Base-by-base conservation (phyloP, 1,139 yeast species). In the Sugiyamaella japonica region DNA sequence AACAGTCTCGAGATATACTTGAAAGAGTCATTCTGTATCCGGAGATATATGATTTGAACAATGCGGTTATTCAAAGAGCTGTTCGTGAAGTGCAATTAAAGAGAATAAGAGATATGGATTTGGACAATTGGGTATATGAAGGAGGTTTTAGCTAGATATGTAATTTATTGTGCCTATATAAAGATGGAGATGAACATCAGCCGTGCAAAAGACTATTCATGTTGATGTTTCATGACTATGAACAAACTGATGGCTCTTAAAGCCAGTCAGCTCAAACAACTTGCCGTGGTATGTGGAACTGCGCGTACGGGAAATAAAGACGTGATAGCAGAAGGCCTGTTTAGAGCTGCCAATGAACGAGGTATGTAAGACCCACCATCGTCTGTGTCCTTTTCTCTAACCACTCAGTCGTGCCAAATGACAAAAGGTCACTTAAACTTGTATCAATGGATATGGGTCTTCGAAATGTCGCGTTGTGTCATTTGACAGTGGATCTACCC, bases 371-470 rank as follows among this genome's bases (percentile, higher is more conserved):
- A n/a, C n/a, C n/a, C n/a, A n/a, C n/a, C n/a, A n/a, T n/a, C n/a
- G n/a, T n/a, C n/a, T n/a, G n/a, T 9, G 15, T 9, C 28, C 34
- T 12, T 5, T 29, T 29, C 3, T 20, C 41, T 38, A 39, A 39
- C 34, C 40, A 32, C n/a, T 17, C 44, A 41, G 48, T 40, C 7
- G 16, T 32, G 23, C 20, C 31, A 23, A 13, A 13, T 17, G 23
- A 28, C 16, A 37, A 16, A 36, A 16, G 15, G 29, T 50, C 52
- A 2, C 17, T 55, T 12, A 49, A 55, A n/a, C 23, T 76, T 12
- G 49, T 75, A 15, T 71, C 80, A 0, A 59, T 77, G 9, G 81
- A 77, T 59, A 66, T 77, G 65, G 81, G 81, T 1, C 63, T 77
- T 23, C 66, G 67, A 49, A 77, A 77, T 56, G 70, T 77, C 49